A percentile compares a stretch with the other conserved stretches of the same genome.
These are phyloP conservation scores for Claviceps fusiformis DNA, from an alignment of 2,329 filamentous ascomycete species.

Conservation along the genomic window DNA sequence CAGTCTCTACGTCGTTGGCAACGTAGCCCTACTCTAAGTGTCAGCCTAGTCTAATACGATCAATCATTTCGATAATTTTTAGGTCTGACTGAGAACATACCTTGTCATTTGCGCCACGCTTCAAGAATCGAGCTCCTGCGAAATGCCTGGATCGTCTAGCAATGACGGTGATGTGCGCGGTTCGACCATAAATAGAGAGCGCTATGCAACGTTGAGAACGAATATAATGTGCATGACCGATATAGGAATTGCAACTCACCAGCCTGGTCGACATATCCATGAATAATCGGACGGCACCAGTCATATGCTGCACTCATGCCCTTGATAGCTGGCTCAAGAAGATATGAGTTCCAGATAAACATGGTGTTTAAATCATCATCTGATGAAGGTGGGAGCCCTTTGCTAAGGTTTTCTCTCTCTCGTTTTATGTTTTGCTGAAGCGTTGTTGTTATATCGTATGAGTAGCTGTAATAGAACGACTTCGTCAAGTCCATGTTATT, in stretches of 20 bases:
- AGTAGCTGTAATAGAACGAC: slow-evolving; percentile 97
- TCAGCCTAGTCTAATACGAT: neutral
- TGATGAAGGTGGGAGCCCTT: slow-evolving; percentile 45
- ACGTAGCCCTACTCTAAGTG: slow-evolving; percentile 59
- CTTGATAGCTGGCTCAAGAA: slow-evolving; percentile 60
- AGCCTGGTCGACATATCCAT: slow-evolving; percentile 91
- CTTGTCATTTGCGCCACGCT: slow-evolving; percentile 84
- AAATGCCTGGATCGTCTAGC: slow-evolving; percentile 86
- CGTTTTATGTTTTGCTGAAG: slow-evolving; percentile 82
- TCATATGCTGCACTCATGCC: slow-evolving; percentile 72
- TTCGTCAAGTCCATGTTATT: slow-evolving; percentile 81
- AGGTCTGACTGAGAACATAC: slow-evolving; percentile 16
- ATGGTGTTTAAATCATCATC: slow-evolving; percentile 70
- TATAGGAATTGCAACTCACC: slow-evolving; percentile 19
- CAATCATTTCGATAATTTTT: neutral
- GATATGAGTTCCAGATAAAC: slow-evolving; percentile 96
- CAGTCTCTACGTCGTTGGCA: slow-evolving; percentile 96
- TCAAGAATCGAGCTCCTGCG: slow-evolving; percentile 85
- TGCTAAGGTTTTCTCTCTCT: slow-evolving; percentile 57
- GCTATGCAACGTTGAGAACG: slow-evolving; percentile 23
- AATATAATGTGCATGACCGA: neutral
- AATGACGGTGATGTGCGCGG: slow-evolving; percentile 86
- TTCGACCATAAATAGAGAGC: slow-evolving; percentile 73
- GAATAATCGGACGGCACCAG: slow-evolving; percentile 92
- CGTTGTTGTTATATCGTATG: slow-evolving; percentile 87